Base-by-base conservation (phyloP, 805 yeast species). In the Suhomyces sp. region DNA sequence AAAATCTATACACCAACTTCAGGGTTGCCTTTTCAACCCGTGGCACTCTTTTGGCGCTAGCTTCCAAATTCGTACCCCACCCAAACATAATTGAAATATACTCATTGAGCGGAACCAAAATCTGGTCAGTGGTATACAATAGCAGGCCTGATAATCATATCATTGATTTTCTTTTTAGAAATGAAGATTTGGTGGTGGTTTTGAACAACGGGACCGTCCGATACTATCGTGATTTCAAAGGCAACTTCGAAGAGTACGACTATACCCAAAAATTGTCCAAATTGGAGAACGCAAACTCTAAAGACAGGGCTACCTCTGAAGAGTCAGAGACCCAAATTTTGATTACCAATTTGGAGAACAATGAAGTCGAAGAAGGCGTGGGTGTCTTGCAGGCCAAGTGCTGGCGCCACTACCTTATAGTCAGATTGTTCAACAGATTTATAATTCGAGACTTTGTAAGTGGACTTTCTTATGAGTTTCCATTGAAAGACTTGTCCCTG, bases 181-280 rank as follows among this genome's bases (percentile, higher is more conserved):
- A 71, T 20, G 91, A 85, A 58, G 74, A 78, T 47, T 71, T 89
- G 45, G 66, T 84, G 9, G 80, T 86, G 10, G 78, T 86, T 1
- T 64, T 84, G 35, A 76, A 72, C 29, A 69, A 72, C 47, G 86
- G 86, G 6, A 72, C 68, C 25, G 79, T 77, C 21, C 71, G 96
- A 24, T 69, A 76, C 24, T 88, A 87, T 65, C 67, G 74, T 41
- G 91, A 87, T 59, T 82, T 86, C 55, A 80, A 81, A 19, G 87
- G 89, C 3, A 84, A 81, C 44, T 89, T 87, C 63, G 74, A 75
- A 46, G 89, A 85, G 58, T 77, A 74, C 57, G 46, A 50, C 8
- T 71, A 55, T 48, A 60, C 62, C 6, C 52, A 59, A 6, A 60
- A 61, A 33, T 49, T 65, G 43, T 53, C 62, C 4, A 29, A 24